Conservation (phyloP, 2,329 filamentous ascomycete species). For the Pseudogymnoascus sp. region DNA sequence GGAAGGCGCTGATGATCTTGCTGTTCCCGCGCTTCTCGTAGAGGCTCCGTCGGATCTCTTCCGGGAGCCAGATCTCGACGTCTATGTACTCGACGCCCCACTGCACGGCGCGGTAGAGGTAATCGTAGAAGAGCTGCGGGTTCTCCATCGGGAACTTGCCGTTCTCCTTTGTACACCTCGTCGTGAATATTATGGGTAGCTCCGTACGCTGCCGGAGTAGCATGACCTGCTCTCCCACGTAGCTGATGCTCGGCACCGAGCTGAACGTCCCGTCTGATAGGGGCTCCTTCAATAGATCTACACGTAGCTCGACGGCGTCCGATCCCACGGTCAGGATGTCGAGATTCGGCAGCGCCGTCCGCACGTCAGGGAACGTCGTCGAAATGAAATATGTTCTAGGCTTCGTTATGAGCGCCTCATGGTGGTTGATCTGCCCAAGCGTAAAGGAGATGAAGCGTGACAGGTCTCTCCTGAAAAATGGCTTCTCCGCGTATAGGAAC, state of each 20-base stretch:
- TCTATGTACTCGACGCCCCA: conserved; percentile 90
- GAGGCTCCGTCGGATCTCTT: conserved; percentile 59
- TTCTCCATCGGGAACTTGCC: conserved; percentile 79
- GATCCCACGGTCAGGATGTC: conserved; percentile 82
- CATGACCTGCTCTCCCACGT: conserved; percentile 83
- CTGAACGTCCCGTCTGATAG: conserved; percentile 52
- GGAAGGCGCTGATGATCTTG: conserved; percentile 84
- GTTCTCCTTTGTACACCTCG: conserved; percentile 72
- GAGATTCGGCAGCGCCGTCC: conserved; percentile 71
- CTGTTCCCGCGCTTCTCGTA: conserved; percentile 66
- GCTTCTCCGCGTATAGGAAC: conserved; percentile 68
- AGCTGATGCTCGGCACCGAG: conserved; percentile 66
- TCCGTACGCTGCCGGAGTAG: conserved; percentile 74
- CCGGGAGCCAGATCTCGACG: conserved; percentile 79
- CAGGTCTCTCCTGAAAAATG: conserved; percentile 66
- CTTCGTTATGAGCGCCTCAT: conserved; percentile 70
- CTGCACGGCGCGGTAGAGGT: conserved; percentile 75
- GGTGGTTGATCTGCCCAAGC: conserved; percentile 68
- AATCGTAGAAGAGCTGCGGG: conserved; percentile 64
- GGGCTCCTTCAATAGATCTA: conserved; percentile 71
- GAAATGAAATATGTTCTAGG: conserved; percentile 76
- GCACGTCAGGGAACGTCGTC: conserved; percentile 80
- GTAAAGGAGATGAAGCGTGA: conserved; percentile 73
- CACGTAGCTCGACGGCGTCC: conserved; percentile 76
- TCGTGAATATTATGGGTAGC: conserved; percentile 84